Percentiles rank a stretch among this genome's conserved stretches.
Evolutionary conservation across 495 filamentous ascomycete species (phyloP).

Genomic region (Parathielavia appendiculata): DNA sequence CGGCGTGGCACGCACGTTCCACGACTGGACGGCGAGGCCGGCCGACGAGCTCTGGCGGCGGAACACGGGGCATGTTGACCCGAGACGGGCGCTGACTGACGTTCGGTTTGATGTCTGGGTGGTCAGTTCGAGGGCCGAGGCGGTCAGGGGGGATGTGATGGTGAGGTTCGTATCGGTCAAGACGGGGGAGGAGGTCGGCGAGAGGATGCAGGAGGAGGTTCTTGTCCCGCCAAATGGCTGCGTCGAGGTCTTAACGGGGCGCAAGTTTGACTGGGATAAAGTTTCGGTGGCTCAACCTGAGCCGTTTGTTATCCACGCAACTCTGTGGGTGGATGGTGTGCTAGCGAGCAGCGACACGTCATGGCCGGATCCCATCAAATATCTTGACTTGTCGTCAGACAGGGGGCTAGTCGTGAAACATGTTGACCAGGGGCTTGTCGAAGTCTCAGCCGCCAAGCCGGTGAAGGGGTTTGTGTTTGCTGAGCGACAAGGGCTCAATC

Average conservation of each 20-base stretch:
- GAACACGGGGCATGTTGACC: slow-evolving; percentile 44
- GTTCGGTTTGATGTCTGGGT: slow-evolving; percentile 67
- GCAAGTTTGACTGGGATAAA: slow-evolving; percentile 40
- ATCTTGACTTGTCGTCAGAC: slow-evolving; percentile 57
- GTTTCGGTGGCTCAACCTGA: slow-evolving; percentile 30
- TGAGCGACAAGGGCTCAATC: slow-evolving; percentile 35
- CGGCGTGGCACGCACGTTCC: slow-evolving; percentile 59
- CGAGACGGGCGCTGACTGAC: slow-evolving; percentile 41
- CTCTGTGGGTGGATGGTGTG: slow-evolving; percentile 41
- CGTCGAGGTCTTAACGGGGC: slow-evolving; percentile 50
- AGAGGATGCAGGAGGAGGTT: slow-evolving; percentile 45
- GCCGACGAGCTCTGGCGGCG: slow-evolving; percentile 27
- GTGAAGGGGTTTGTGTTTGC: slow-evolving; percentile 48
- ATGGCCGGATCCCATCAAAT: slow-evolving; percentile 83
- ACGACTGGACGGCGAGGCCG: slow-evolving; percentile 51
- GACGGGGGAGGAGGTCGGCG: slow-evolving; percentile 50
- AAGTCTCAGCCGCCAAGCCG: slow-evolving; percentile 36
- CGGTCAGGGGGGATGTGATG: slow-evolving; percentile 46
- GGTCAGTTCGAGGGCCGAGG: slow-evolving; percentile 48
- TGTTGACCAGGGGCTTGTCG: slow-evolving; percentile 13
- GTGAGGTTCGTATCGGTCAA: slow-evolving; percentile 61
- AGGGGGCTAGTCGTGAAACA: slow-evolving; percentile 28
- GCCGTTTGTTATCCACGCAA: slow-evolving; percentile 48
- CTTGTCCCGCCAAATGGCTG: slow-evolving; percentile 57
- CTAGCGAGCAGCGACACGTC: slow-evolving; percentile 59